Evolutionary conservation across 1,284 basidiomycete species (phyloP), one percentile per base, ranked within the genome.

Genomic region (Trametes sp.): DNA sequence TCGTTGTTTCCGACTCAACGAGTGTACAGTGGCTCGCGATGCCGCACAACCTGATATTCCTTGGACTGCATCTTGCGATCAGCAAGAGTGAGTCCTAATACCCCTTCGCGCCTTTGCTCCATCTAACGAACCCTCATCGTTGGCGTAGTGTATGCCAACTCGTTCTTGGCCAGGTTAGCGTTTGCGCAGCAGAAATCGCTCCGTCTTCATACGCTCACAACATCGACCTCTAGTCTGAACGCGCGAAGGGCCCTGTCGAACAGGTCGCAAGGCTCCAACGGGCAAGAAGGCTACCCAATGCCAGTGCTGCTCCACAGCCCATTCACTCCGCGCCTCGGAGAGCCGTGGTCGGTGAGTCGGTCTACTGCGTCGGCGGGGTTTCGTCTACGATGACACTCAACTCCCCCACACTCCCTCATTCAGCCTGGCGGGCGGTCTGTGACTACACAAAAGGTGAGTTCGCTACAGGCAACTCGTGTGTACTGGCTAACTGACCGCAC

Each of bases 91-190:
- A 54, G 64, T 59, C 33, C 33, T 13, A n/a, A 2, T 26, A 9
- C 11, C 9, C 42, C 24, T 14, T 7, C 9, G 45, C 9, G 9
- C 38, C 31, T 33, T 26, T 26, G 26, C 3, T 24, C 6, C 9
- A 29, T 13, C 14, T 5, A 11, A 41, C 9, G 11, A 16, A 16
- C 29, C 8, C 45, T 46, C 13, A 46, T 28, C 4, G 11, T 7
- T 7, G 21, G 1, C 10, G 1, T 16, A 65, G 63, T 65, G 19
- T 65, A 65, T 24, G 63, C 63, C 28, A 65, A 59, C 53, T 65
- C 63, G 42, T 49, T 65, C 54, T n/a, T 65, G 57, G 63, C 63
- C 14, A 65, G 60, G 60, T 65, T n/a, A n/a, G n/a, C n/a, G n/a
- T n/a, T n/a, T n/a, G 16, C 16, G 50, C 23, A n/a, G 11, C 7